Base-by-base conservation (phyloP, 345 rosid species). In the Pelargonium nanum region DNA sequence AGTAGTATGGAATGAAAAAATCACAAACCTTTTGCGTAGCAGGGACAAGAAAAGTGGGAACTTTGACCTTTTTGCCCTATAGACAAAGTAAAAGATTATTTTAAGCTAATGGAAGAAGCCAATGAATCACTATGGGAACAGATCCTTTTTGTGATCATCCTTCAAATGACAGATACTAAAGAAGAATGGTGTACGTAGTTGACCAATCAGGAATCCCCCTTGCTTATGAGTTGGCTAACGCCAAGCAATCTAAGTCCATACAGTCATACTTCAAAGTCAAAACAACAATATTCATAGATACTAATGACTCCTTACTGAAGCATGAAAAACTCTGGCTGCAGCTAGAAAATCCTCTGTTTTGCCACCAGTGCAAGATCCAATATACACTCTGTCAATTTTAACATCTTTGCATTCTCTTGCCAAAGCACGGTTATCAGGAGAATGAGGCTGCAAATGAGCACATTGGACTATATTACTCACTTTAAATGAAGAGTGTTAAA, bases 331-430 rank as follows among this genome's bases (percentile, higher is more conserved):
- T 86, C 81, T 87, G 44, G 99, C 97, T 45, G 86, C 99, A 64
- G 97, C 97, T 68, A 93, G 76, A 64, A 93, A 93, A 72, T 87
- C 97, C 69, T 87, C 96, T 0, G 95, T 86, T 75, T 89, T 93
- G 22, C 99, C 99, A 59, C 99, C 97, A n/a, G 97, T 93, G 76
- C 99, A 93, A 62, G 97, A 93, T 68, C 99, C 99, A 20, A 93
- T 93, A 66, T 89, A 93, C 55, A 93, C 99, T 72, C 99, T 78
- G 80, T 89, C 99, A 57, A 93, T 86, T 78, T 93, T 93, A 74
- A 93, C 96, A 77, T 93, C 96, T 80, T 89, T 85, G 83, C 96
- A 93, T 78, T 93, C 97, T 77, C 97, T 89, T 69, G 97, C 99
- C 73, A 87, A 74, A 70, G 96, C 96, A 6, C 95, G 92, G 34